A percentile compares a stretch with the other conserved stretches of the same genome.
These are phyloP conservation scores for Glebionis coronaria DNA, from an alignment of 129 eudicot species.

Conservation along the genomic window DNA sequence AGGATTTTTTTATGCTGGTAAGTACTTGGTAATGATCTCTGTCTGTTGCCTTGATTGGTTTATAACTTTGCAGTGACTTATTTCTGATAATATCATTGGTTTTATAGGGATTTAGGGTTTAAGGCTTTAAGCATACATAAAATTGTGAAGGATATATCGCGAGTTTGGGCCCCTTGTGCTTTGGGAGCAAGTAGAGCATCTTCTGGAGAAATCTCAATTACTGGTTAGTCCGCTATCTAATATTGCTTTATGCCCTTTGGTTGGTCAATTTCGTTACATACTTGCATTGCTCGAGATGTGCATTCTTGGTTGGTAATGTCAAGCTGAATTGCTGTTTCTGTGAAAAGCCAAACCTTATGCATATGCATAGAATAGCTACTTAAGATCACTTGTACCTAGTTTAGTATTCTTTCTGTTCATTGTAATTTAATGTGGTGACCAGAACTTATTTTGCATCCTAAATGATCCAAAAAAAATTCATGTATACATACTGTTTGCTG, in stretches of 20 bases:
- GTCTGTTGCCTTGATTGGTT: slow-evolving; percentile 8
- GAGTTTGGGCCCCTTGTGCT: background rate
- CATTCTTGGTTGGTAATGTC: background rate
- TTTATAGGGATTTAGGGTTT: background rate
- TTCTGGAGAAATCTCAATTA: background rate
- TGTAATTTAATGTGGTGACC: background rate
- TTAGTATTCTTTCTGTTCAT: background rate
- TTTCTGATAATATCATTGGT: background rate
- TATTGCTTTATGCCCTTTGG: background rate
- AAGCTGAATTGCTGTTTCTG: background rate
- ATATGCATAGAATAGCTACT: background rate
- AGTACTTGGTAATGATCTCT: background rate
- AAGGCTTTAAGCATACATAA: background rate
- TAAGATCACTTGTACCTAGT: background rate
- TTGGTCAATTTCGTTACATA: background rate
- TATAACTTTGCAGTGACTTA: background rate
- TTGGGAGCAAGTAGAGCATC: background rate
- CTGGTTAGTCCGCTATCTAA: background rate
- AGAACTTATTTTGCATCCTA: background rate
- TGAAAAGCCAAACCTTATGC: background rate
- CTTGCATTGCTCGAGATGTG: background rate
- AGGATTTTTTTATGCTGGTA: slow-evolving; percentile 19
- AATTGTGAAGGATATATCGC: background rate
- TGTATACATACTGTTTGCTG: no score
- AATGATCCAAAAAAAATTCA: no score